Evolutionary conservation across 345 rosid species (phyloP).

Genomic region (Aquilaria sinensis): DNA sequence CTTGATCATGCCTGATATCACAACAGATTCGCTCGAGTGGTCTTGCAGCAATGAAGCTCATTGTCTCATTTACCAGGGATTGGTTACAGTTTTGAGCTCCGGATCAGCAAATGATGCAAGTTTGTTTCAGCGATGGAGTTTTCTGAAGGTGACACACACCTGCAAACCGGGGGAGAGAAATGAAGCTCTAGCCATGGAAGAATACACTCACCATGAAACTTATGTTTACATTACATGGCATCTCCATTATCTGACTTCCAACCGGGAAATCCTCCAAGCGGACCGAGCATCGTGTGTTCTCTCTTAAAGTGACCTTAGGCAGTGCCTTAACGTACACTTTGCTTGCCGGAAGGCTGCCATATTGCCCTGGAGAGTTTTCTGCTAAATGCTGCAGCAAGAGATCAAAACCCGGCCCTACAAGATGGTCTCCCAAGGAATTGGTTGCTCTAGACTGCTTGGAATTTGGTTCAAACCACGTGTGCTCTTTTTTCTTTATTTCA

Average conservation of each 20-base stretch:
- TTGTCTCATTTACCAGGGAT: constrained; percentile 50
- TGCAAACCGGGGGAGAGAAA: constrained; percentile 57
- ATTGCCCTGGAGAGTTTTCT: constrained; percentile 27
- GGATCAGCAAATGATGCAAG: constrained; percentile 30
- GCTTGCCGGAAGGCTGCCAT: constrained; percentile 35
- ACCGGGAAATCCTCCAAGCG: constrained; percentile 51
- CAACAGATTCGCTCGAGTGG: constrained; percentile 46
- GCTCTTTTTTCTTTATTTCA: neutral
- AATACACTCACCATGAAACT: constrained; percentile 49
- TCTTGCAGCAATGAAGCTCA: constrained; percentile 44
- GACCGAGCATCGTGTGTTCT: constrained; percentile 32
- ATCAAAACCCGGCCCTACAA: constrained; percentile 40
- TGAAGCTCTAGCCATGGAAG: constrained; percentile 54
- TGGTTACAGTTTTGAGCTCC: constrained; percentile 43
- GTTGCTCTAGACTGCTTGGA: constrained; percentile 7
- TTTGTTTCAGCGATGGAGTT: neutral
- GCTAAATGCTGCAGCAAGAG: constrained; percentile 33
- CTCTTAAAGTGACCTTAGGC: constrained; percentile 24
- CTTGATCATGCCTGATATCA: constrained; percentile 39
- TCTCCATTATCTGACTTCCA: constrained; percentile 54
- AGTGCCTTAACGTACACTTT: constrained; percentile 31
- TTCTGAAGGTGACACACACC: constrained; percentile 32
- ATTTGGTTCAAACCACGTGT: constrained; percentile 12
- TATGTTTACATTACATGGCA: constrained; percentile 46
- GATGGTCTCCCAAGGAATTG: constrained; percentile 25